phyloP scores from a whole-genome alignment of 2,329 filamentous ascomycete genomes.

The Alternaria viburni region DNA sequence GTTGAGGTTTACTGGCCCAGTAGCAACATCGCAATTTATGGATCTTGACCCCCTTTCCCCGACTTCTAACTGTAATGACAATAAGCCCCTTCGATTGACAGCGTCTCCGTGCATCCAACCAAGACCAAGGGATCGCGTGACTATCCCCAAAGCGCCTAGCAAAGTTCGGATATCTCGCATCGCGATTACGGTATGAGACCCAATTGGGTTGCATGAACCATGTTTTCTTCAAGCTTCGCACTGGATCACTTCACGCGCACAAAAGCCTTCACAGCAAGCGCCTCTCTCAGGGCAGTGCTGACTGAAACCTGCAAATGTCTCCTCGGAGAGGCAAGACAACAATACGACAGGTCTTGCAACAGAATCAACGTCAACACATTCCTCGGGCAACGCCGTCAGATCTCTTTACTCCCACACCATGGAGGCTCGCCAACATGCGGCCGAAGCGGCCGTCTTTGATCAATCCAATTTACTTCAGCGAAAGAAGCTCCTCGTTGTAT shows the following conservation, averaged over 20 bases:
- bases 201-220: not conserved
- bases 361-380: not conserved
- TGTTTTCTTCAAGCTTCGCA: not conserved
- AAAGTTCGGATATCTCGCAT: not conserved
- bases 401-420: not conserved
- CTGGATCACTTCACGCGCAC: not conserved
- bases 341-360: not conserved
- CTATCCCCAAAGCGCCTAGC: not conserved
- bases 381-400: not conserved
- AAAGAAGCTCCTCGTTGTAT: slow-evolving; percentile 58
- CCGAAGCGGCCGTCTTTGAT: slow-evolving; percentile 23
- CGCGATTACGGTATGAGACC: not conserved
- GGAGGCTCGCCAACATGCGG: slow-evolving; percentile 13
- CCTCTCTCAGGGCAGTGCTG: not conserved
- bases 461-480: slow-evolving; percentile 65
- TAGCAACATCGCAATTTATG: not conserved
- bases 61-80: not conserved
- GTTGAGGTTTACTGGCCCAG: not conserved
- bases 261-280: not conserved
- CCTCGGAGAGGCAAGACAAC: not conserved
- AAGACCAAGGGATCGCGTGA: not conserved
- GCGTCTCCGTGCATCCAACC: not conserved
- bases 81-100: not conserved
- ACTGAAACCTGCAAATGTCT: not conserved
- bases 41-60: not conserved